Evolutionary conservation across 2,329 filamentous ascomycete genomes (phyloP).

Genomic region (Colletotrichum musae): DNA sequence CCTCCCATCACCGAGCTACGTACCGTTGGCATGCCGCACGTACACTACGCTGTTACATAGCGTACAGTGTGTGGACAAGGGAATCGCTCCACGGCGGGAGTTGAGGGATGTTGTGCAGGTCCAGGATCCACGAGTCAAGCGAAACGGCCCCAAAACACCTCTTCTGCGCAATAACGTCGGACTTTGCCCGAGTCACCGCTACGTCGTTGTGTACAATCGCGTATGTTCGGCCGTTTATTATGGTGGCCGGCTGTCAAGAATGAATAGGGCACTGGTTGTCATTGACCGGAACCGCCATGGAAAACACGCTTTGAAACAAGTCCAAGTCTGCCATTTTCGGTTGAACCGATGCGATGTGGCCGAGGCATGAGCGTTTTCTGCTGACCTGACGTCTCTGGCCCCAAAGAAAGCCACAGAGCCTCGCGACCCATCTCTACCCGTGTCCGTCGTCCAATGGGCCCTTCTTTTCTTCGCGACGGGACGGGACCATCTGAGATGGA

Average conservation of each 20-base stretch:
- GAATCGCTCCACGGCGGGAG: conserved; percentile 27
- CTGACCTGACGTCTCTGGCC: conserved; percentile 10
- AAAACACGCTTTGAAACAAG: conserved; percentile 23
- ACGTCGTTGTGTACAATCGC: conserved; percentile 20
- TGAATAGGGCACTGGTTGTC: conserved; percentile 3
- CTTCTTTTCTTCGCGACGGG: conserved; percentile 26
- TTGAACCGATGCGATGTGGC: conserved; percentile 9
- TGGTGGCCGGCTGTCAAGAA: conserved; percentile 13
- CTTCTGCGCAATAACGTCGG: conserved; percentile 27
- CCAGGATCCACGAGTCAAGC: conserved; percentile 55
- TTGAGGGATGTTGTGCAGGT: conserved; percentile 51
- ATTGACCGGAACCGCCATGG: background rate
- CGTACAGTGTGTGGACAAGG: conserved; percentile 10
- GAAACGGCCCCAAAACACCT: conserved; percentile 43
- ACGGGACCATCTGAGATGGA: conserved; percentile 40
- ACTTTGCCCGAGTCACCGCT: conserved; percentile 40
- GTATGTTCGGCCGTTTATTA: conserved; percentile 24
- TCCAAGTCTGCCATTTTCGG: conserved; percentile 13
- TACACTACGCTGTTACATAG: conserved; percentile 9
- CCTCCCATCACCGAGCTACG: conserved; percentile 8
- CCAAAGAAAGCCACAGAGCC: conserved; percentile 34
- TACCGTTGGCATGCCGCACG: conserved; percentile 16
- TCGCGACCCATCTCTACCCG: conserved; percentile 41
- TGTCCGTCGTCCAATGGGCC: conserved; percentile 33
- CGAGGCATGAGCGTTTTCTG: conserved; percentile 31